Evolutionary conservation across 2,329 filamentous ascomycete species (phyloP), one percentile per base, ranked within the genome.

Genomic region (Trichoderma sp.): DNA sequence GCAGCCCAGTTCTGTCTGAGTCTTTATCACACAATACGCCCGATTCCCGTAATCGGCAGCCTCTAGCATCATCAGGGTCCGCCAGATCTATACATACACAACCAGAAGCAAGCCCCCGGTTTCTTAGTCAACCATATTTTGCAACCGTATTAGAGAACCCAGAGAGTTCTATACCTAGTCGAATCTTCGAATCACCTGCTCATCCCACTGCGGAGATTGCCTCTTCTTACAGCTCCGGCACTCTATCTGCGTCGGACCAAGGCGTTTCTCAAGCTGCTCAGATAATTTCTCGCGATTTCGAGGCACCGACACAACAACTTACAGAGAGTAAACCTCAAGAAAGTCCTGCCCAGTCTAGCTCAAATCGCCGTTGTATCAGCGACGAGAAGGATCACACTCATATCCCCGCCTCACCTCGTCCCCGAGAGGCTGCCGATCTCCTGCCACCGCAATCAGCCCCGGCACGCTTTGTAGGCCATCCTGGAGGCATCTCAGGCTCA

Each of bases 211-310:
- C 36, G 30, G 60, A 39, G n/a, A 30, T 69, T 39, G 28, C 39
- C n/a, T 65, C 60, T 24, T 15, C 51, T 4, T 6, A 7, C n/a
- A 51, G 21, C 14, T 36, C 43, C 6, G 14, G 34, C 8, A 47
- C 21, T 63, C 30, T 28, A 6, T 64, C 69, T 39, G 64, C 57
- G 14, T 60, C 43, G 21, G 71, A 70, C 3, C 43, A 36, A 21
- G 61, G 72, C 39, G 75, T 74, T 60, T 77, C 75, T 53, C 80
- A 78, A 72, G 79, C 77, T 69, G 77, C 79, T 53, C 80, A 80
- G 62, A 60, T 77, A n/a, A 51, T 77, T 18, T 62, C 58, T 34
- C 73, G 30, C 24, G 71, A 64, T 18, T 76, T 76, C 11, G 70
- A 75, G 11, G 69, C 71, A 21, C 73, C 69, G 32, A 57, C 70